Percentiles rank a stretch among this genome's conserved stretches.
Evolutionary conservation across 1,139 yeast genomes (phyloP).

Genomic region (Kodamaea plutei): DNA sequence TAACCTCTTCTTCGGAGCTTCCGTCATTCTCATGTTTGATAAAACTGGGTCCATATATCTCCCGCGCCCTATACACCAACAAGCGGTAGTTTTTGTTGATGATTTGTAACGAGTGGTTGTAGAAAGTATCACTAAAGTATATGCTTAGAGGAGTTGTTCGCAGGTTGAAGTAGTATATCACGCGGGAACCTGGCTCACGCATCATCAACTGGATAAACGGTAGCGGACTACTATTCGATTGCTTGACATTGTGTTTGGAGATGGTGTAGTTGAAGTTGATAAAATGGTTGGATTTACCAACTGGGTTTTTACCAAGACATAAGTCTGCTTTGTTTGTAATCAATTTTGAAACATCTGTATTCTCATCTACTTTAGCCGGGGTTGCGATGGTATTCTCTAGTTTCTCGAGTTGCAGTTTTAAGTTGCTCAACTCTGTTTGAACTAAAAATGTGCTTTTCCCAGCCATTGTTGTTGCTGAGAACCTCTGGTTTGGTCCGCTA

Average conservation of each 20-base stretch:
- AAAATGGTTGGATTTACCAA: slow-evolving; percentile 5
- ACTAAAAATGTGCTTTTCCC: no score
- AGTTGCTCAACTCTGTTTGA: slow-evolving; percentile 9
- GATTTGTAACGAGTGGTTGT: slow-evolving; percentile 7
- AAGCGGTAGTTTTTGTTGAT: slow-evolving; percentile 3
- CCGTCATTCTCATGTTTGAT: slow-evolving; percentile 14
- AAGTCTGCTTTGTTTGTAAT: slow-evolving; percentile 2
- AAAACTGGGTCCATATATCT: slow-evolving; percentile 10
- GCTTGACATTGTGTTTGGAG: slow-evolving; percentile 3
- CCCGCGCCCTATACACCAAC: slow-evolving; percentile 8
- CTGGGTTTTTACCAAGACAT: slow-evolving; percentile 11
- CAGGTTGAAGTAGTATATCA: slow-evolving; percentile 13
- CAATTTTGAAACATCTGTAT: slow-evolving; percentile 1
- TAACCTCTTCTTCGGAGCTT: slow-evolving; percentile 10
- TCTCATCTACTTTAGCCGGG: background rate
- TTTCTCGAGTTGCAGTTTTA: slow-evolving; percentile 9
- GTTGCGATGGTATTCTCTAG: slow-evolving; percentile 7
- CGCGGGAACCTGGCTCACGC: slow-evolving; percentile 16
- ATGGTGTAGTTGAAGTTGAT: slow-evolving; percentile 12
- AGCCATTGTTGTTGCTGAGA: background rate
- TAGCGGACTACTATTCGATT: slow-evolving; percentile 10
- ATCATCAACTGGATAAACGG: slow-evolving; percentile 16
- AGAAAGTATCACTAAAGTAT: slow-evolving; percentile 8
- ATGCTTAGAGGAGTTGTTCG: slow-evolving; percentile 4
- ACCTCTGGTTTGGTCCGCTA: background rate